Base-by-base conservation (phyloP, 441 rosid species). In the Populus trichocarpa region DNA sequence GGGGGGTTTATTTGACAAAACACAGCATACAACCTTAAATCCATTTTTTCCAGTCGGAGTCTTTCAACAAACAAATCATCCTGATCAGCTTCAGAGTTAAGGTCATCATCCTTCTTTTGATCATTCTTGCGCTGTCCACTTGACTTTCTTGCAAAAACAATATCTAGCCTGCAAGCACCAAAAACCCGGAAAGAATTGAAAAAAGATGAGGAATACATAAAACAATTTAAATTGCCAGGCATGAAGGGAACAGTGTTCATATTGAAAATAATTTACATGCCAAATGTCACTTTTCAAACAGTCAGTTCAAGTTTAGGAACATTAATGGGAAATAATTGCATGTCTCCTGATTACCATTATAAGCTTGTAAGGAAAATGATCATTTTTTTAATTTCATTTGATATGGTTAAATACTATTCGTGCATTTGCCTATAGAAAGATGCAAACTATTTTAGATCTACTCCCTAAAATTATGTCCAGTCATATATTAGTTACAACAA, bases 1-100 rank as follows among this genome's bases (percentile, higher is more conserved):
- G 5, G 35, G 5, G 4, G 35, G 2, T 53, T 35, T 53, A 53
- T 53, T 16, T 53, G 61, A 16, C n/a, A 53, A 53, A 59, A 42
- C 25, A 12, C 42, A 30, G 36, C 35, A n/a, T 38, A 77, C 72
- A 81, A 93, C 99, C 98, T 92, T 81, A 93, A 74, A 78, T 86
- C 90, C 90, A 93, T 86, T 79, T 91, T 96, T 81, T 96, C 99
- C 72, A 96, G 89, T 74, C 96, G 97, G 63, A 91, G 88, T 25
- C 98, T 91, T 82, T 93, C 97, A 71, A 96, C 97, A 75, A n/a
- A 81, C 30, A 94, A 23, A 75, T 90, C 90, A 8, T 89, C 88
- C 57, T 82, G 84, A 66, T 85, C 90, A 72, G 82, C 83, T 57
- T 91, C 97, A 78, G 85, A 73, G 76, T 26, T 81, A 81, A 84